These are phyloP conservation scores for Candida silvicultrix DNA, from an alignment of 805 yeast species.

Conservation along the genomic window DNA sequence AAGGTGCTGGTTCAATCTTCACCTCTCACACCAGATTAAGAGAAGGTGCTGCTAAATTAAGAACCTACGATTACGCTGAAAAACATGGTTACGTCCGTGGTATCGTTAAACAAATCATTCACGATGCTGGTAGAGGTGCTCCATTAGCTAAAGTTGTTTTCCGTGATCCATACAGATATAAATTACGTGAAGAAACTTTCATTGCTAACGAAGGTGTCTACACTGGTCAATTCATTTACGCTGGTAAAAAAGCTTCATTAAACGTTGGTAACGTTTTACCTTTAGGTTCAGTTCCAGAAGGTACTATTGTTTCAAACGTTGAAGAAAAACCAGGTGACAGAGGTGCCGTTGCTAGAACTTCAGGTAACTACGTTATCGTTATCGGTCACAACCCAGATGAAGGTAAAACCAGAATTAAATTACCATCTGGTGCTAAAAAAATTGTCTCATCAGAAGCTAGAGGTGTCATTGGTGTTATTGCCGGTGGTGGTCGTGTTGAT, in stretches of 20 bases:
- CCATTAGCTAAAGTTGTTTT: conserved; percentile 98
- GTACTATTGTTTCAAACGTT: conserved; percentile 97
- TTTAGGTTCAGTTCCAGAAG: conserved; percentile 96
- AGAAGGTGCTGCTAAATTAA: conserved; percentile 99
- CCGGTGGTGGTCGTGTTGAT: conserved; percentile 99
- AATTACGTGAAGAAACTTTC: conserved; percentile 96
- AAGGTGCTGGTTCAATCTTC: conserved; percentile 99
- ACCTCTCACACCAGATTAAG: conserved; percentile 99
- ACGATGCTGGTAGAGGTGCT: conserved; percentile 99
- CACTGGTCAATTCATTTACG: conserved; percentile 99
- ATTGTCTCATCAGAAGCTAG: conserved; percentile 91
- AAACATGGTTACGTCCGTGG: conserved; percentile 99
- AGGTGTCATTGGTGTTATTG: conserved; percentile 99
- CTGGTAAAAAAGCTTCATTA: conserved; percentile 97
- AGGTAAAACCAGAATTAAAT: conserved; percentile 98
- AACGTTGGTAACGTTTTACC: conserved; percentile 97
- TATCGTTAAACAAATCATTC: conserved; percentile 96
- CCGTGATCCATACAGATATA: conserved; percentile 99
- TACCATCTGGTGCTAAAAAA: conserved; percentile 99
- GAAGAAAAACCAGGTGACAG: conserved; percentile 99
- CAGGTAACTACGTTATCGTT: conserved; percentile 98
- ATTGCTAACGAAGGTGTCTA: conserved; percentile 99
- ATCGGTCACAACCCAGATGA: conserved; percentile 99
- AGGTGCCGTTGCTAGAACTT: conserved; percentile 99
- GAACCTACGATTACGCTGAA: conserved; percentile 98